phyloP scores from a whole-genome alignment of 2,329 filamentous ascomycete genomes.

The Byssothecium circinans region DNA sequence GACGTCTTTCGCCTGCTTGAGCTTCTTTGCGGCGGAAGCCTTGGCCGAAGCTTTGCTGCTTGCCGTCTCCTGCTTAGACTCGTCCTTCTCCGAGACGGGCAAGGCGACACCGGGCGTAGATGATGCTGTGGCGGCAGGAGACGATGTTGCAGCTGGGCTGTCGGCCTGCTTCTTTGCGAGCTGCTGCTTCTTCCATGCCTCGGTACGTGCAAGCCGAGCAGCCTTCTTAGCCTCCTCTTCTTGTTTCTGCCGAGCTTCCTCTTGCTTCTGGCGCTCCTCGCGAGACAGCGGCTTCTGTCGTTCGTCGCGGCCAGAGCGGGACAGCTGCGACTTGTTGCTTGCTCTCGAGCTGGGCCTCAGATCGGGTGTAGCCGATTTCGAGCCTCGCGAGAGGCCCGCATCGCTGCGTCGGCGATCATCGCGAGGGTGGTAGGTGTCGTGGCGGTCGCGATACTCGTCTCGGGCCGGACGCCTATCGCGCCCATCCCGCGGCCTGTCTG shows the following conservation, averaged over 20 bases:
- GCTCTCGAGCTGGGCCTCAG: slow-evolving; percentile 26
- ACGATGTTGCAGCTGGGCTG: slow-evolving; percentile 59
- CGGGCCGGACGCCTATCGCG: slow-evolving; percentile 55
- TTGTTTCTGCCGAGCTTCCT: slow-evolving; percentile 39
- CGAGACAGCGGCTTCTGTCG: slow-evolving; percentile 59
- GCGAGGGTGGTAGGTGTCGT: slow-evolving; percentile 68
- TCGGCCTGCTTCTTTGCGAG: slow-evolving; percentile 69
- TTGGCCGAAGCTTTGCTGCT: slow-evolving; percentile 86
- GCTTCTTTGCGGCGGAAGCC: slow-evolving; percentile 77
- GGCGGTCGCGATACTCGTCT: slow-evolving; percentile 55
- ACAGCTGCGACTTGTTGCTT: slow-evolving; percentile 40
- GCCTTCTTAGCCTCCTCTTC: slow-evolving; percentile 25
- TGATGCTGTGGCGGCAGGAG: slow-evolving; percentile 66
- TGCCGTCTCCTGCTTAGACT: slow-evolving; percentile 52
- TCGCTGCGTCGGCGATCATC: slow-evolving; percentile 70
- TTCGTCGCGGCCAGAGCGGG: slow-evolving; percentile 43
- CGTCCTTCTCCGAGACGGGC: slow-evolving; percentile 20
- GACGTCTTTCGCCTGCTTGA: slow-evolving; percentile 46
- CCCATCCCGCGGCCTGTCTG: slow-evolving; percentile 53
- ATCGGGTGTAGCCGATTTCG: slow-evolving; percentile 62
- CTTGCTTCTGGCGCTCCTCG: slow-evolving; percentile 60
- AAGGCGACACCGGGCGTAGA: slow-evolving; percentile 50
- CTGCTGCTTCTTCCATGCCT: slow-evolving; percentile 85
- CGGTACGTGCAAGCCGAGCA: slow-evolving; percentile 64
- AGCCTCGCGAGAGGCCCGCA: slow-evolving; percentile 66